Evolutionary conservation across 306 rosid species (phyloP).

Genomic region (Cercis canadensis): DNA sequence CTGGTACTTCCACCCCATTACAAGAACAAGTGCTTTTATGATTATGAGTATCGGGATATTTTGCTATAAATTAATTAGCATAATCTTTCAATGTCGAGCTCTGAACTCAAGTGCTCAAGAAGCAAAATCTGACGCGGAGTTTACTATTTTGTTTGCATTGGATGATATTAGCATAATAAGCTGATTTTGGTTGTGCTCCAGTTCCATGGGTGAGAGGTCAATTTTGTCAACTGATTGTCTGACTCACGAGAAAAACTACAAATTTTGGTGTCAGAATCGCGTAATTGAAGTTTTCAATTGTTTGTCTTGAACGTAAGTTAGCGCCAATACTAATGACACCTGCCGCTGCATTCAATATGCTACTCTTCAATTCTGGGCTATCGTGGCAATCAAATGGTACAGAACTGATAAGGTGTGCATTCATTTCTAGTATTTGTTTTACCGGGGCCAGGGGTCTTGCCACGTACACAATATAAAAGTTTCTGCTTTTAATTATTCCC

Average conservation of each 20-base stretch:
- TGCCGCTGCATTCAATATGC: slow-evolving; percentile 1
- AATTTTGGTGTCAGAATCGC: neutral
- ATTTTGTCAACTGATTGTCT: neutral
- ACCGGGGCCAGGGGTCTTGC: too few relatives aligned
- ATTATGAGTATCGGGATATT: neutral
- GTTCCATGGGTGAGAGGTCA: neutral
- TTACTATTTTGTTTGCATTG: neutral
- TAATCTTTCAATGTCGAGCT: slow-evolving; percentile 7
- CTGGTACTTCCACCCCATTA: slow-evolving; percentile 67
- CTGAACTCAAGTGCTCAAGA: neutral
- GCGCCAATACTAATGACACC: slow-evolving; percentile 30
- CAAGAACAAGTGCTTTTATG: neutral
- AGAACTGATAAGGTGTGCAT: too few relatives aligned
- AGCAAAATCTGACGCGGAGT: neutral
- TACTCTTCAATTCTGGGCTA: neutral
- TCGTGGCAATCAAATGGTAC: slow-evolving; percentile 2
- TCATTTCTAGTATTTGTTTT: too few relatives aligned
- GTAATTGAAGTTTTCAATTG: neutral
- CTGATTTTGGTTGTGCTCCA: neutral
- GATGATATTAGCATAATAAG: neutral
- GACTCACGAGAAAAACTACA: neutral
- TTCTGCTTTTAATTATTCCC: too few relatives aligned
- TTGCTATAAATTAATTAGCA: slow-evolving; percentile 24
- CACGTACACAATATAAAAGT: too few relatives aligned
- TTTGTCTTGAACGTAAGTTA: neutral